phyloP scores from a whole-genome alignment of 176 grass and related monocot species.

The Aegilops speltoides region DNA sequence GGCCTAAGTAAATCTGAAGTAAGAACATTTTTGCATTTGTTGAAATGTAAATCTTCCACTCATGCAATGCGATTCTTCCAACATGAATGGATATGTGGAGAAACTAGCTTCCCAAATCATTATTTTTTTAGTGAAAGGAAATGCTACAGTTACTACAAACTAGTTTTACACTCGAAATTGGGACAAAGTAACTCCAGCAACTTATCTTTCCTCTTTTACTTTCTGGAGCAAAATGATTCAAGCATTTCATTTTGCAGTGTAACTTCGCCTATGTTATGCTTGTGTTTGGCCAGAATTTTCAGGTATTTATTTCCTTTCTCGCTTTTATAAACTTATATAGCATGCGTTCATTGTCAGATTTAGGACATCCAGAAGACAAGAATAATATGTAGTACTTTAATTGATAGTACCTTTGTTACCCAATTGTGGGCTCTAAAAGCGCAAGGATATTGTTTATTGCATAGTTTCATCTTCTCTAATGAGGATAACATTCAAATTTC shows the following conservation, averaged over 20 bases:
- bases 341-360: not conserved
- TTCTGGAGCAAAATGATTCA: not conserved
- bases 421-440: not conserved
- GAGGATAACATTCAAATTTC: not conserved
- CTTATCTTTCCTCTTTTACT: not conserved
- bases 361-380: not conserved
- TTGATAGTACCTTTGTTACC: not conserved
- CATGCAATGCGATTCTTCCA: not conserved
- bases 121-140: not conserved
- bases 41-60: slow-evolving; percentile 1
- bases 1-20: not conserved
- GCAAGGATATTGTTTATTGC: not conserved
- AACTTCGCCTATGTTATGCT: slow-evolving; percentile 88
- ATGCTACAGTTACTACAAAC: not conserved
- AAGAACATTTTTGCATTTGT: slow-evolving; percentile 11
- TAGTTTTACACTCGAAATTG: not conserved
- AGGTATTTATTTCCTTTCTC: slow-evolving; percentile 58
- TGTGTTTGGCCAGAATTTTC: slow-evolving; percentile 87
- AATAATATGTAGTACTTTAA: not conserved
- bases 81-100: not conserved
- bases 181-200: not conserved
- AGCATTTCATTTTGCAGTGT: slow-evolving; percentile 68
- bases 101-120: not conserved
- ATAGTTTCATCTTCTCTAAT: slow-evolving; percentile 9
- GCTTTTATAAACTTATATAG: slow-evolving; percentile 18